Percentiles rank a stretch among this genome's conserved stretches.
Evolutionary conservation across 2,329 filamentous ascomycete genomes (phyloP).

Genomic region (Trichoderma endophyticum): DNA sequence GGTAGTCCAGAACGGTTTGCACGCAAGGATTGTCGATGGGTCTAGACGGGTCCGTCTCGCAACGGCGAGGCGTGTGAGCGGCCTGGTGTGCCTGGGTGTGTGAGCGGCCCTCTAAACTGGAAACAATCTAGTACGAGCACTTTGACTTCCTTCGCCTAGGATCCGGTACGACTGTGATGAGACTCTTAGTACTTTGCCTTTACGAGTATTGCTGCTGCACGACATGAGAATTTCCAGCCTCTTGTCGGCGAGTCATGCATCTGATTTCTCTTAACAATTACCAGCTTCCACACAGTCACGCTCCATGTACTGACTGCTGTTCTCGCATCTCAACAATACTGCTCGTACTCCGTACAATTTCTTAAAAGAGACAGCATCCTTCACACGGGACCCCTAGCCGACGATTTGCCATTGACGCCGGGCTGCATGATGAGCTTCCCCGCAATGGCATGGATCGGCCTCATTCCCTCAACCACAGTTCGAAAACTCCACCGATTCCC

Average conservation of each 20-base stretch:
- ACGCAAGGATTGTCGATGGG: neutral
- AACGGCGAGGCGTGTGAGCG: neutral
- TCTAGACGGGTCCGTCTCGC: neutral
- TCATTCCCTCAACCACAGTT: neutral
- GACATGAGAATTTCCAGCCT: neutral
- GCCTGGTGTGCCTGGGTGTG: neutral
- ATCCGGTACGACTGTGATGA: neutral
- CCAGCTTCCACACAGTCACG: neutral
- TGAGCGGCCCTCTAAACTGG: neutral
- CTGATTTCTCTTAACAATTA: too few relatives aligned
- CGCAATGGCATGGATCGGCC: neutral
- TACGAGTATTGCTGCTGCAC: neutral
- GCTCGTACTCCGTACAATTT: neutral
- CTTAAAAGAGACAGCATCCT: neutral
- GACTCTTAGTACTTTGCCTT: neutral
- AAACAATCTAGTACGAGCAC: neutral
- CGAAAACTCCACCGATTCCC: conserved; percentile 5
- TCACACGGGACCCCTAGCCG: neutral
- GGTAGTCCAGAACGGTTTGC: neutral
- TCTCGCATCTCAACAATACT: neutral
- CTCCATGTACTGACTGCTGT: too few relatives aligned
- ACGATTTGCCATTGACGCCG: neutral
- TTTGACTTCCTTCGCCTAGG: neutral
- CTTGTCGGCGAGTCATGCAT: neutral
- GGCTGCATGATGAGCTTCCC: neutral